A percentile compares a stretch with the other conserved stretches of the same genome.
Conservation (phyloP, 495 filamentous ascomycete species). For the Talaromyces nanjingensis region DNA sequence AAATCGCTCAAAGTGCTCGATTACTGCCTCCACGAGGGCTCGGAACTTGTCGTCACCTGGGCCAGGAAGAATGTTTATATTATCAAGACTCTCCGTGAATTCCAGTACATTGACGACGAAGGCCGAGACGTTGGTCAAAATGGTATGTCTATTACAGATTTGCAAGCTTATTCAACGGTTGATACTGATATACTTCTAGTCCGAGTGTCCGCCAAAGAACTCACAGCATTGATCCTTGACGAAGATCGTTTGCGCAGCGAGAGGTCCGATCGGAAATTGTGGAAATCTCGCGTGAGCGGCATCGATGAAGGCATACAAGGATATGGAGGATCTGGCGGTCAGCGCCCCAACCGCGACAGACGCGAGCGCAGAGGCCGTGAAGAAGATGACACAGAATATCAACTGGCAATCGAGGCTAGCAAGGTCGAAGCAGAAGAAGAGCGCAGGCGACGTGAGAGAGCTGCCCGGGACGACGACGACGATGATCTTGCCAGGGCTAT, state of each 20-base stretch:
- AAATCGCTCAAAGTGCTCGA: constrained; percentile 97
- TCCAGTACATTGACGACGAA: constrained; percentile 92
- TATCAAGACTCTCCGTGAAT: constrained; percentile 97
- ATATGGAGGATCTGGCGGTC: constrained; percentile 29
- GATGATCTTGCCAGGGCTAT: constrained; percentile 93
- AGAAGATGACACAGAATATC: constrained; percentile 90
- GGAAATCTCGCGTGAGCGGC: constrained; percentile 93
- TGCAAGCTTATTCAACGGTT: constrained; percentile 12
- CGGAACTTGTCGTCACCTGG: constrained; percentile 95
- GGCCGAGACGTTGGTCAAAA: constrained; percentile 92
- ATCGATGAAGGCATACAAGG: constrained; percentile 69
- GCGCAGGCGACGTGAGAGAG: constrained; percentile 58
- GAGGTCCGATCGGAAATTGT: constrained; percentile 83
- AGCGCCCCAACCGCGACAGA: constrained; percentile 34
- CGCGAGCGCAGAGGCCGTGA: constrained; percentile 45
- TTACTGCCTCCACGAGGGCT: constrained; percentile 97
- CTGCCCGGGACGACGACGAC: constrained; percentile 52
- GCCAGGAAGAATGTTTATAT: constrained; percentile 96
- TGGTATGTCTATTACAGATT: constrained; percentile 42
- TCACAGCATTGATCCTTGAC: constrained; percentile 88
- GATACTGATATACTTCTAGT: constrained; percentile 47
- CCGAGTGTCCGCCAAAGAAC: constrained; percentile 90
- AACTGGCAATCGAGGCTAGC: constrained; percentile 90
- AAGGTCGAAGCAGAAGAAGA: constrained; percentile 95
- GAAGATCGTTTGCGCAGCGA: constrained; percentile 91